These are phyloP conservation scores for Cutaneotrichosporon sp. DNA, from an alignment of 1,284 basidiomycete genomes.

Conservation along the genomic window DNA sequence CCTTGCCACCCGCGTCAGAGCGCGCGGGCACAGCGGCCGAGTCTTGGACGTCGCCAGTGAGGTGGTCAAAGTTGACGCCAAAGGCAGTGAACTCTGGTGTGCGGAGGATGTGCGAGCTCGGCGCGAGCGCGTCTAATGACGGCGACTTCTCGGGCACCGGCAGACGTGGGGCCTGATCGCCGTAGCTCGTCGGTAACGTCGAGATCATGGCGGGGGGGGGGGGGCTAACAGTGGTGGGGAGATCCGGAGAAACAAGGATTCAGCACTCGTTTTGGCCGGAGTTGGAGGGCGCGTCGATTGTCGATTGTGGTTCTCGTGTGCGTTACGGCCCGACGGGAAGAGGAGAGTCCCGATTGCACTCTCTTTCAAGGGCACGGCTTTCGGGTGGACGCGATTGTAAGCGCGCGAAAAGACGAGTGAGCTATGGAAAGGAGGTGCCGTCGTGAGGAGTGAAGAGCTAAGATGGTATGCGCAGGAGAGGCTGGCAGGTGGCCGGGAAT, in stretches of 20 bases:
- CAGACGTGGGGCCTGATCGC: background rate
- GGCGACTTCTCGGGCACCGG: background rate
- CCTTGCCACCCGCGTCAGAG: background rate
- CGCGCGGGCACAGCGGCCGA: background rate
- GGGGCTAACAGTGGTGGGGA: too few relatives aligned
- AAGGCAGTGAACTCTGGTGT: background rate
- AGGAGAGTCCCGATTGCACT: too few relatives aligned
- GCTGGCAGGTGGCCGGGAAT: conserved; percentile 16
- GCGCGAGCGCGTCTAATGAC: background rate
- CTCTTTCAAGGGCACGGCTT: too few relatives aligned
- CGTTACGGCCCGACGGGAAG: too few relatives aligned
- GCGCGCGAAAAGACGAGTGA: too few relatives aligned
- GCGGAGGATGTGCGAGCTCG: background rate
- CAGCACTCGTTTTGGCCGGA: too few relatives aligned
- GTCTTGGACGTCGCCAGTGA: background rate
- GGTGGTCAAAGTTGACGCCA: background rate
- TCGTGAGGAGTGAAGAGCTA: background rate
- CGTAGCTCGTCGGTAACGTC: background rate
- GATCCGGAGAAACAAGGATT: too few relatives aligned
- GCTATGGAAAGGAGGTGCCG: too few relatives aligned
- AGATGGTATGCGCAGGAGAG: background rate
- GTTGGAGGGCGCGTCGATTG: too few relatives aligned
- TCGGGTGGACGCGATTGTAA: too few relatives aligned
- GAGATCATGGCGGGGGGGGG: conserved; percentile 1
- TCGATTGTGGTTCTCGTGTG: too few relatives aligned